A percentile compares a stretch with the other conserved stretches of the same genome.
Conservation (phyloP, 116 monocot genomes). For the Posidonia oceanica region DNA sequence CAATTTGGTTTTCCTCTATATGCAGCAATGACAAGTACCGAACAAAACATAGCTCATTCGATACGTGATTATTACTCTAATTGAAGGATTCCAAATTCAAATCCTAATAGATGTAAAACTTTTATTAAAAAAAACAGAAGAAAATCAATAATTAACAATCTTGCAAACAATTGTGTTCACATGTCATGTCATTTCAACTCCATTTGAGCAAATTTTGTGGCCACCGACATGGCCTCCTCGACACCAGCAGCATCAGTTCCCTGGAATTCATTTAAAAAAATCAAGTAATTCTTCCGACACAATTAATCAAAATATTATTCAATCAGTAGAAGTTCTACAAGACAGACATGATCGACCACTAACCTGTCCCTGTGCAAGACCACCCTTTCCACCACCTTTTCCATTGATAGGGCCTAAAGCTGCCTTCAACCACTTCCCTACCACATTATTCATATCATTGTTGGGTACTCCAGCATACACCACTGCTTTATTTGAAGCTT, state of each 20-base stretch:
- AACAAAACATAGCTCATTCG: no score
- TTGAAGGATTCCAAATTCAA: no score
- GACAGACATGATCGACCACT: constrained; percentile 1
- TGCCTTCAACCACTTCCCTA: constrained; percentile 65
- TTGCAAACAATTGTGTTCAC: no score
- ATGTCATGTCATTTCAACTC: constrained; percentile 24
- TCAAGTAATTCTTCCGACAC: not conserved
- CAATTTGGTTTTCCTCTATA: no score
- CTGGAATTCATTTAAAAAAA: constrained; percentile 21
- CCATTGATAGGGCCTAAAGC: constrained; percentile 77
- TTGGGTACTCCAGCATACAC: constrained; percentile 76
- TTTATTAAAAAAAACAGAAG: no score
- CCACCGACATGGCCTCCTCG: constrained; percentile 65
- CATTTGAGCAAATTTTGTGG: constrained; percentile 58
- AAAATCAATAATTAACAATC: no score
- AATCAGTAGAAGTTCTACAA: not conserved
- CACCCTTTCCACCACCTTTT: constrained; percentile 88
- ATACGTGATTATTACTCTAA: no score
- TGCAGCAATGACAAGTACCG: no score
- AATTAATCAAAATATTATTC: not conserved
- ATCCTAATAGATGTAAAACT: no score
- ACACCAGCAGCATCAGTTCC: constrained; percentile 60
- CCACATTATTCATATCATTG: constrained; percentile 27
- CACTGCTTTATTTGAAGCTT: constrained; percentile 61
- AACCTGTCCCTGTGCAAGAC: constrained; percentile 97